These are phyloP conservation scores for Aegilops longissima DNA, from an alignment of 176 grass and related monocot genomes.

Conservation along the genomic window DNA sequence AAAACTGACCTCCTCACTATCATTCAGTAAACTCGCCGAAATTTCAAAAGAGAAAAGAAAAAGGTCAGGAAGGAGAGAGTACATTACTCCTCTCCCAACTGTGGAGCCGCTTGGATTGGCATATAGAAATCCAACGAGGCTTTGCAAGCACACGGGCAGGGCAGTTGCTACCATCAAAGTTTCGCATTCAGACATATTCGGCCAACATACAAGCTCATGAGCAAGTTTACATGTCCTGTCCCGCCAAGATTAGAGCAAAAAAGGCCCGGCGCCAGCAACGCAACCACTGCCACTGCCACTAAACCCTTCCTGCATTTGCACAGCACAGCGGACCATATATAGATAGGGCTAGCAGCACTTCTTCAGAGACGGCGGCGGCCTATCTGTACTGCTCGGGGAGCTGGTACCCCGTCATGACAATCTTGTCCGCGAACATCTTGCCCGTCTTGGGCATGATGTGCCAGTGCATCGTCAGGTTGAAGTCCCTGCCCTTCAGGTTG, in stretches of 20 bases:
- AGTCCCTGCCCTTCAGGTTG: constrained; percentile 89
- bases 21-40: too few species aligned
- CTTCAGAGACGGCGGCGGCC: background rate
- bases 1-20: too few species aligned
- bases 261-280: constrained; percentile 9
- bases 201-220: background rate
- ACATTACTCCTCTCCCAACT: too few species aligned
- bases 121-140: too few species aligned
- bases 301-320: constrained; percentile 4
- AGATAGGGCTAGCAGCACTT: background rate
- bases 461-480: constrained; percentile 98
- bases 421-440: constrained; percentile 99
- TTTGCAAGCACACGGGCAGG: too few species aligned
- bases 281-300: background rate
- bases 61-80: too few species aligned
- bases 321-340: background rate
- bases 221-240: background rate
- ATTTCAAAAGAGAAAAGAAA: too few species aligned
- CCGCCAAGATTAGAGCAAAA: background rate
- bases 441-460: constrained; percentile 98
- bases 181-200: background rate
- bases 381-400: constrained; percentile 93
- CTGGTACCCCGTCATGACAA: constrained; percentile 83
- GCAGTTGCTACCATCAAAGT: too few species aligned
- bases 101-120: too few species aligned